Evolutionary conservation across 805 yeast genomes (phyloP).

Genomic region (Pichia sporocuriosa): DNA sequence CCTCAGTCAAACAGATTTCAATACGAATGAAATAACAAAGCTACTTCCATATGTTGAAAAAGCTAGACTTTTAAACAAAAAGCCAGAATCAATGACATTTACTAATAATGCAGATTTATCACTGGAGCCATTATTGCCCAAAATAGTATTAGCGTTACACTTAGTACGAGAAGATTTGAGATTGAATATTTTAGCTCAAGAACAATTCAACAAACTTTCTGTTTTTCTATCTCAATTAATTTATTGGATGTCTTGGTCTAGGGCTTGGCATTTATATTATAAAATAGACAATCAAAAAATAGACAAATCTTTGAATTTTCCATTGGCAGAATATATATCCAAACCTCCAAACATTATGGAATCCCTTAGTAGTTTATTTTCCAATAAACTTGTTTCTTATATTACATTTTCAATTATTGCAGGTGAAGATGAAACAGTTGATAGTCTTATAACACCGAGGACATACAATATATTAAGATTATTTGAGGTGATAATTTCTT

Average conservation of each 20-base stretch:
- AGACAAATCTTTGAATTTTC: slow-evolving; percentile 36
- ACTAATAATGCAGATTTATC: slow-evolving; percentile 2
- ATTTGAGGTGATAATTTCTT: slow-evolving; percentile 56
- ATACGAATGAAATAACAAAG: slow-evolving; percentile 22
- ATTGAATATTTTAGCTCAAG: slow-evolving; percentile 42
- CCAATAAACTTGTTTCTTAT: slow-evolving; percentile 44
- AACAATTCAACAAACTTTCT: slow-evolving; percentile 38
- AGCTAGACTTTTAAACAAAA: slow-evolving; percentile 15
- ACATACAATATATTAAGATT: slow-evolving; percentile 51
- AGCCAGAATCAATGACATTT: neutral
- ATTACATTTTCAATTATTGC: slow-evolving; percentile 61
- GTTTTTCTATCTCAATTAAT: slow-evolving; percentile 54
- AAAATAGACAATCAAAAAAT: slow-evolving; percentile 27
- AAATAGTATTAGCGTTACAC: slow-evolving; percentile 63
- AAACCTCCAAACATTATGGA: slow-evolving; percentile 56
- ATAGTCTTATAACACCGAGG: slow-evolving; percentile 58
- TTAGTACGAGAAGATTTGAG: slow-evolving; percentile 68
- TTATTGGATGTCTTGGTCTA: slow-evolving; percentile 70
- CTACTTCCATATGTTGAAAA: slow-evolving; percentile 20
- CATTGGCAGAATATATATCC: slow-evolving; percentile 39
- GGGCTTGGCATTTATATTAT: slow-evolving; percentile 56
- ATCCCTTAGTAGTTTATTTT: slow-evolving; percentile 47
- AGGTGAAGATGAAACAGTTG: slow-evolving; percentile 54
- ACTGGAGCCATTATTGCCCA: slow-evolving; percentile 48
- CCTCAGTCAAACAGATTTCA: slow-evolving; percentile 13